phyloP scores from a whole-genome alignment of 345 rosid genomes.

The Firmiana major region DNA sequence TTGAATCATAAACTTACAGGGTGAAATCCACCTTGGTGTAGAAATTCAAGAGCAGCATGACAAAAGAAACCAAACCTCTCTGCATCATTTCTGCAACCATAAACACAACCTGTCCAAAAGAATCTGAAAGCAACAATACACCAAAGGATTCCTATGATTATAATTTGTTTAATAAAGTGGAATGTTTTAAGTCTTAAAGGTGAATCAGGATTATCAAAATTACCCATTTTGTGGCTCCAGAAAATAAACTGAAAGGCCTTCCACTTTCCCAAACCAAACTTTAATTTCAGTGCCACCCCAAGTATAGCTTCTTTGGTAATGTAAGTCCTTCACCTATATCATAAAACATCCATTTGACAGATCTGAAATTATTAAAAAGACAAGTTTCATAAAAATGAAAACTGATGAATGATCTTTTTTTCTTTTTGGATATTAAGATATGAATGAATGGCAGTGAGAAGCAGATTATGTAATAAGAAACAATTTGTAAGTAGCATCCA shows the following conservation, averaged over 20 bases:
- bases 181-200: not conserved
- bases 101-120: constrained; percentile 63
- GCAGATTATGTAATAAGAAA: not conserved
- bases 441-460: not conserved
- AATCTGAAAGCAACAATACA: constrained; percentile 40
- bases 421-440: not conserved
- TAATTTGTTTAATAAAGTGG: not conserved
- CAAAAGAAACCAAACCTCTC: constrained; percentile 88
- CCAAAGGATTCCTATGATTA: not conserved
- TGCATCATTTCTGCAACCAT: constrained; percentile 78
- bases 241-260: constrained; percentile 84
- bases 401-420: not conserved
- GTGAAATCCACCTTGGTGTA: constrained; percentile 78
- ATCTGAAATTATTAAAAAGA: constrained; percentile 5
- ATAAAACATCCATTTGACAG: constrained; percentile 3
- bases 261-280: constrained; percentile 89
- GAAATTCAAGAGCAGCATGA: constrained; percentile 93
- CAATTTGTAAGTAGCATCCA: not conserved
- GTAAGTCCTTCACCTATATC: constrained; percentile 69
- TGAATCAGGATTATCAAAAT: constrained; percentile 13
- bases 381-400: not conserved
- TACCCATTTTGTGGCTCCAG: constrained; percentile 92
- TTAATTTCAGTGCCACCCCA: constrained; percentile 87
- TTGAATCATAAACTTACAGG: constrained; percentile 50
- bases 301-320: constrained; percentile 55